A percentile compares a stretch with the other conserved stretches of the same genome.
Evolutionary conservation across 257 asterid species (phyloP).

Genomic region (Plantago major): DNA sequence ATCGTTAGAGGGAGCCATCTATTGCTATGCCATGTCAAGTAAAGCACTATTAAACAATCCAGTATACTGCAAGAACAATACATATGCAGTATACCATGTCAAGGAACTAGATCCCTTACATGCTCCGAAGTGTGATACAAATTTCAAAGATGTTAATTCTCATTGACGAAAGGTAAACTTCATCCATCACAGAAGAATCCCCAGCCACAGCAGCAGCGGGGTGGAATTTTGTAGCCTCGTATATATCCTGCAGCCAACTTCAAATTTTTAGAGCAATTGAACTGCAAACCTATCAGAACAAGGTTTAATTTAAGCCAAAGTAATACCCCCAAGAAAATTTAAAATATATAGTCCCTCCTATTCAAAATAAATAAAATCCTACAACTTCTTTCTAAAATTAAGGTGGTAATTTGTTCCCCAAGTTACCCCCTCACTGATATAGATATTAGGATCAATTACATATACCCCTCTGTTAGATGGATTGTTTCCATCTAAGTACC

Average conservation of each 20-base stretch:
- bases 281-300: not conserved
- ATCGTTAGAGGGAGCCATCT: not conserved
- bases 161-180: constrained; percentile 58
- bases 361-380: too few relatives aligned
- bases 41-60: constrained; percentile 8
- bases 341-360: too few relatives aligned
- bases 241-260: constrained; percentile 67
- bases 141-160: constrained; percentile 58
- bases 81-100: constrained; percentile 8
- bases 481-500: too few relatives aligned
- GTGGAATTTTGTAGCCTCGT: constrained; percentile 86
- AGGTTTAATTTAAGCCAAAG: too few relatives aligned
- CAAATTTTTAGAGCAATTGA: constrained; percentile 17
- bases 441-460: too few relatives aligned
- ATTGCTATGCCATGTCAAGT: constrained; percentile 12
- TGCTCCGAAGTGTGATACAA: constrained; percentile 50
- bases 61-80: constrained; percentile 8
- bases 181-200: constrained; percentile 50
- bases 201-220: constrained; percentile 55
- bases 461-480: too few relatives aligned
- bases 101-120: constrained; percentile 40
- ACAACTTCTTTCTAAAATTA: too few relatives aligned
- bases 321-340: too few relatives aligned
- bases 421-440: too few relatives aligned
- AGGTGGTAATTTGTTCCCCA: too few relatives aligned